A percentile compares a stretch with the other conserved stretches of the same genome.
Evolutionary conservation across 2,329 filamentous ascomycete species (phyloP).

Genomic region (Colletotrichum zoysiae): DNA sequence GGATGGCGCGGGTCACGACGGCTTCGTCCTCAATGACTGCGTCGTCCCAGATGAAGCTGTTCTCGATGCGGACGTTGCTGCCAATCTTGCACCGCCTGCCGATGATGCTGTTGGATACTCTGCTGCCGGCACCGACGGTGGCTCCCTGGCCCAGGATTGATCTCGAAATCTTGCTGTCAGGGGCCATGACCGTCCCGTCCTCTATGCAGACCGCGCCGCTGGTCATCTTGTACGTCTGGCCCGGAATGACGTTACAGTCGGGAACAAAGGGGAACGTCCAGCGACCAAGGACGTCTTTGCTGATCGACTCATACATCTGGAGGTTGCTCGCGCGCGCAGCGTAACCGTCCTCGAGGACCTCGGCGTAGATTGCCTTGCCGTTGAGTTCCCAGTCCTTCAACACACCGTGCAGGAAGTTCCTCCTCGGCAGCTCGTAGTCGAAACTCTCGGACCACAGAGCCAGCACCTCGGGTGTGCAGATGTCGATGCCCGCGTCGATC

Average conservation of each 20-base stretch:
- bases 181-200: conserved; percentile 78
- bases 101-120: conserved; percentile 81
- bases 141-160: conserved; percentile 84
- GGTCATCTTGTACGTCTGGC: conserved; percentile 80
- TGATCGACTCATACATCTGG: conserved; percentile 90
- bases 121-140: conserved; percentile 78
- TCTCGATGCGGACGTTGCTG: conserved; percentile 81
- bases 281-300: conserved; percentile 84
- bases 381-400: conserved; percentile 98
- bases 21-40: conserved; percentile 81
- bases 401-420: conserved; percentile 91
- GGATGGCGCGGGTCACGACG: conserved; percentile 77
- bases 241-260: conserved; percentile 85
- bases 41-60: conserved; percentile 91
- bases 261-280: conserved; percentile 93
- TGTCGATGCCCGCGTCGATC: conserved; percentile 95
- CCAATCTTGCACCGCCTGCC: conserved; percentile 90
- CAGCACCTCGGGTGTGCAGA: conserved; percentile 95
- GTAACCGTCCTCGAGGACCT: conserved; percentile 86
- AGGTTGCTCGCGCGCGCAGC: conserved; percentile 88
- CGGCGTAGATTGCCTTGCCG: conserved; percentile 94
- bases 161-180: conserved; percentile 77
- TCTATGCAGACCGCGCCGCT: conserved; percentile 83
- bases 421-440: conserved; percentile 90
- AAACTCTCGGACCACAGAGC: conserved; percentile 98